Conservation (phyloP, 345 rosid genomes). For the Melastoma malabathricum region DNA sequence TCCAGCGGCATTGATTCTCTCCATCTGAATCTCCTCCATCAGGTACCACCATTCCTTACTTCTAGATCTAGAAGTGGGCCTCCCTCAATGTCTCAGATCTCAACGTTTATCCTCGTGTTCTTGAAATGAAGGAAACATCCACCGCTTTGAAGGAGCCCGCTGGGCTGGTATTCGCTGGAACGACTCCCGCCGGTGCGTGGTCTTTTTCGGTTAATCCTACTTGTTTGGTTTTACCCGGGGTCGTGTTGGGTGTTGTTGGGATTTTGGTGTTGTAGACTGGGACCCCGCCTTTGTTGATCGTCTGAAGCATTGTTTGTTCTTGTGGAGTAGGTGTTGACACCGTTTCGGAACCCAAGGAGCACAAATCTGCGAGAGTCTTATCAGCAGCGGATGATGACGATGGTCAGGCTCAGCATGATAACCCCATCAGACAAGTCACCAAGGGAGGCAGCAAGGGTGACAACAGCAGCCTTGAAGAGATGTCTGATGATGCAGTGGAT, state of each 20-base stretch:
- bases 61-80: neutral
- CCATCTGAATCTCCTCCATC: slow-evolving; percentile 60
- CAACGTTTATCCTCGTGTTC: slow-evolving; percentile 9
- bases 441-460: slow-evolving; percentile 11
- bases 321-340: slow-evolving; percentile 13
- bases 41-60: slow-evolving; percentile 24
- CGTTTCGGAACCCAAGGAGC: slow-evolving; percentile 33
- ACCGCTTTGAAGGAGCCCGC: slow-evolving; percentile 32
- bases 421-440: slow-evolving; percentile 47
- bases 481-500: slow-evolving; percentile 7
- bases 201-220: neutral
- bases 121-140: slow-evolving; percentile 38
- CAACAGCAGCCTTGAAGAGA: slow-evolving; percentile 1
- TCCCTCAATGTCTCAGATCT: slow-evolving; percentile 13
- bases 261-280: no score
- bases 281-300: neutral
- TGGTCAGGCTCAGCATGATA: slow-evolving; percentile 22
- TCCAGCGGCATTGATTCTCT: slow-evolving; percentile 26
- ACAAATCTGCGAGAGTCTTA: slow-evolving; percentile 58
- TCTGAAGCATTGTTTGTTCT: neutral
- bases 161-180: slow-evolving; percentile 43
- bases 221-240: neutral
- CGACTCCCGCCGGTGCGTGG: slow-evolving; percentile 20
- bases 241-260: no score
- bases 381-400: slow-evolving; percentile 44